These are phyloP conservation scores for Tuber indicum DNA, from an alignment of 495 filamentous ascomycete species.

Conservation along the genomic window DNA sequence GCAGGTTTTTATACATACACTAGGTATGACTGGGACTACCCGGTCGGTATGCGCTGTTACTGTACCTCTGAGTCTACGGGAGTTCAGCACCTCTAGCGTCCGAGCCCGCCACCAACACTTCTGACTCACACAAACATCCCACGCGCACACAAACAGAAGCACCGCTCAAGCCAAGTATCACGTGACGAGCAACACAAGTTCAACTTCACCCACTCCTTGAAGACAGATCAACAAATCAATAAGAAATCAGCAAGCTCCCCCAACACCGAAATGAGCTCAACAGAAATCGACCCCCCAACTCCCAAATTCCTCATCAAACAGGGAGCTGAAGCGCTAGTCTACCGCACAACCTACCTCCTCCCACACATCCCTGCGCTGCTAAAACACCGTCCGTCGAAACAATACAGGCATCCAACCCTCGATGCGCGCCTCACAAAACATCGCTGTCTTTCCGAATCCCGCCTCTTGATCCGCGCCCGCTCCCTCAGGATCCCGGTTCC, in stretches of 20 bases:
- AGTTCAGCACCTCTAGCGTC: neutral
- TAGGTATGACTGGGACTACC: neutral
- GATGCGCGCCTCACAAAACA: conserved; percentile 80
- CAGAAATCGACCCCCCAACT: conserved; percentile 7
- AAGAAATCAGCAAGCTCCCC: neutral
- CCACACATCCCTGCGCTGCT: conserved; percentile 66
- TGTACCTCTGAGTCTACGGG: neutral
- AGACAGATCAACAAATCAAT: neutral
- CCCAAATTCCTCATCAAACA: conserved; percentile 61
- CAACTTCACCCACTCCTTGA: neutral
- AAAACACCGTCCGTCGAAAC: conserved; percentile 88
- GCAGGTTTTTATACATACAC: neutral
- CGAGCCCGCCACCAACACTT: neutral
- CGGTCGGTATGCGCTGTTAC: neutral
- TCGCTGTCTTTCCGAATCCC: conserved; percentile 78
- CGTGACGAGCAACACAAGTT: neutral
- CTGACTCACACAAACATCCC: neutral
- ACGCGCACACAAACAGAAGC: neutral
- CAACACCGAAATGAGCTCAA: neutral
- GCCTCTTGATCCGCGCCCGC: conserved; percentile 50
- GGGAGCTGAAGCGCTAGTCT: conserved; percentile 92
- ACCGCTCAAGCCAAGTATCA: neutral
- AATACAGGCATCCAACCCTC: conserved; percentile 86
- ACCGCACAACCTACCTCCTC: conserved; percentile 72
- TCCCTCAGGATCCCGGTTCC: conserved; percentile 36